phyloP scores from a whole-genome alignment of 805 yeast genomes.

The Tetrapisispora namnaoensis region DNA sequence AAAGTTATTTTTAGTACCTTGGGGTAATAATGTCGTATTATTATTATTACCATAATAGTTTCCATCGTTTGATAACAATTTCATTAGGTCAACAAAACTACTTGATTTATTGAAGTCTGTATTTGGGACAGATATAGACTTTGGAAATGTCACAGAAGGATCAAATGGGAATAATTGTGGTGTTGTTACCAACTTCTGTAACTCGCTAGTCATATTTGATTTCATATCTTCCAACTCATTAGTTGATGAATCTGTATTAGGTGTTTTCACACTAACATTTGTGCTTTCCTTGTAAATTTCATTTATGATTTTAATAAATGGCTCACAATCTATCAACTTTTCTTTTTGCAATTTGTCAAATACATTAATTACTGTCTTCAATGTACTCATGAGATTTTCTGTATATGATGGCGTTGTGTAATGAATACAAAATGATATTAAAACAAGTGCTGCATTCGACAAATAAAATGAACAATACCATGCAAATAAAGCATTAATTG shows the following conservation, averaged over 20 bases:
- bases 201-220: neutral
- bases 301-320: slow-evolving; percentile 6
- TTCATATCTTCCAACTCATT: neutral
- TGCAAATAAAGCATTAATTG: slow-evolving; percentile 39
- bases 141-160: neutral
- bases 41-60: neutral
- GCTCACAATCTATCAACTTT: slow-evolving; percentile 7
- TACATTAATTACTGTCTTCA: slow-evolving; percentile 3
- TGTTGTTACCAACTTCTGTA: neutral
- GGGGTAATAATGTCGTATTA: neutral
- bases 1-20: neutral
- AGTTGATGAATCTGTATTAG: neutral
- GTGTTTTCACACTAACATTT: too few relatives aligned
- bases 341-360: slow-evolving; percentile 1
- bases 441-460: slow-evolving; percentile 41
- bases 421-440: neutral
- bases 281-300: neutral
- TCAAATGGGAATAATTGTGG: neutral
- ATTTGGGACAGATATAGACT: neutral
- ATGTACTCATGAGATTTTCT: neutral
- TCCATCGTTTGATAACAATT: slow-evolving; percentile 7
- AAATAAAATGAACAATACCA: slow-evolving; percentile 59
- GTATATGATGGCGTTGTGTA: neutral
- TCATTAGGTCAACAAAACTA: slow-evolving; percentile 18
- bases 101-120: slow-evolving; percentile 7